Evolutionary conservation across 1,284 basidiomycete genomes (phyloP).

Genomic region (Golubevia sp.): DNA sequence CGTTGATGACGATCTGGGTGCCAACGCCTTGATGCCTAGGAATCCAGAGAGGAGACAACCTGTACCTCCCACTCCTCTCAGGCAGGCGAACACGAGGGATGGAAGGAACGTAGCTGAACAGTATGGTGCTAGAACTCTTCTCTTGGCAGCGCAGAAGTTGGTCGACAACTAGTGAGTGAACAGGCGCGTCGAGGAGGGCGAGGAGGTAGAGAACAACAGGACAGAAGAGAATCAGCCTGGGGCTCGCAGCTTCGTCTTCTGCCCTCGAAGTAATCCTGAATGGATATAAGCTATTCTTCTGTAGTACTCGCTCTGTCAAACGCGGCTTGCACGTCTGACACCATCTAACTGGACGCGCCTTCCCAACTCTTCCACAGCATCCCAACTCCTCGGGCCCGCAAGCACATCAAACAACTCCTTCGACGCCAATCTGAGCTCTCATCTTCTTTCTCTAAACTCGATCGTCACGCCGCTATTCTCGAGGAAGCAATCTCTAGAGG

Average conservation of each 20-base stretch:
- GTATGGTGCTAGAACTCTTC: slow-evolving; percentile 21
- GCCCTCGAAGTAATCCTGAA: no score
- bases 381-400: slow-evolving; percentile 37
- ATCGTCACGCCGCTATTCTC: not conserved
- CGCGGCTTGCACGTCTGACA: no score
- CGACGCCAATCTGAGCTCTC: slow-evolving; percentile 31
- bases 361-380: no score
- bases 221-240: no score
- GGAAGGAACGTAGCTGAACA: slow-evolving; percentile 1
- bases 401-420: slow-evolving; percentile 51
- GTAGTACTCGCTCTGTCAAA: no score
- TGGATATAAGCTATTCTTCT: no score
- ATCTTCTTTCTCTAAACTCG: not conserved
- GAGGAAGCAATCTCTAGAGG: not conserved
- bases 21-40: no score
- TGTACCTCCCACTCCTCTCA: slow-evolving; percentile 16
- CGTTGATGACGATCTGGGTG: no score
- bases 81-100: not conserved
- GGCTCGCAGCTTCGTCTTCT: no score
- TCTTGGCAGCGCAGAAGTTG: slow-evolving; percentile 38
- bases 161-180: slow-evolving; percentile 32
- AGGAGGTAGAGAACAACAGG: no score
- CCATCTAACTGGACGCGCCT: no score
- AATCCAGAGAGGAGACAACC: slow-evolving; percentile 13
- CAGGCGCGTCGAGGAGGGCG: no score